Conservation (phyloP, 495 filamentous ascomycete species). For the Daldinia vernicosa region DNA sequence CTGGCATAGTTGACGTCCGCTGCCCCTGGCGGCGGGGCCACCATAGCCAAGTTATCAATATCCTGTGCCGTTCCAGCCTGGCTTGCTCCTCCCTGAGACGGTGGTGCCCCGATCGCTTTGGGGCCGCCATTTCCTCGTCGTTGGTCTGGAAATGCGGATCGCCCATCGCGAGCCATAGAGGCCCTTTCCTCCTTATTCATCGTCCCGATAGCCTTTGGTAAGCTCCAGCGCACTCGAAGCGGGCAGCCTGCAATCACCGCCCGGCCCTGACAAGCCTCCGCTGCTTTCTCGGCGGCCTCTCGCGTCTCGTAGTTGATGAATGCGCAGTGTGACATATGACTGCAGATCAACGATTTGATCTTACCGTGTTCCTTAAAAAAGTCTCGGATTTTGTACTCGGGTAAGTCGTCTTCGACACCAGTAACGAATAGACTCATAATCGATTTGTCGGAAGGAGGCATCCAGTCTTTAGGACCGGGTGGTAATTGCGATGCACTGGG, state of each 20-base stretch:
- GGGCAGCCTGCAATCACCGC: constrained; percentile 87
- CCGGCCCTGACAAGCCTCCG: constrained; percentile 84
- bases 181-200: constrained; percentile 84
- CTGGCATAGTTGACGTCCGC: constrained; percentile 86
- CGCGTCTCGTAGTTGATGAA: constrained; percentile 92
- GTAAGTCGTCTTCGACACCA: constrained; percentile 94
- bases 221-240: constrained; percentile 87
- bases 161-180: constrained; percentile 76
- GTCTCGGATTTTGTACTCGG: constrained; percentile 86
- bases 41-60: constrained; percentile 57
- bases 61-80: constrained; percentile 52
- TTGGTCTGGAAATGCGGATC: constrained; percentile 61
- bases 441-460: constrained; percentile 81
- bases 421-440: constrained; percentile 94
- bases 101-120: constrained; percentile 48
- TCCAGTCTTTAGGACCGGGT: constrained; percentile 80
- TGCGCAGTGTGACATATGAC: constrained; percentile 94
- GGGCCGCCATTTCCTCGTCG: constrained; percentile 37
- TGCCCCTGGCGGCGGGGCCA: constrained; percentile 85
- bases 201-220: constrained; percentile 87
- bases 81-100: constrained; percentile 30
- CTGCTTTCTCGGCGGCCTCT: constrained; percentile 82
- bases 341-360: constrained; percentile 89
- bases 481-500: constrained; percentile 78
- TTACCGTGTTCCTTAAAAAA: constrained; percentile 90